phyloP scores from a whole-genome alignment of 2,329 filamentous ascomycete genomes.

The Talaromyces sp. region DNA sequence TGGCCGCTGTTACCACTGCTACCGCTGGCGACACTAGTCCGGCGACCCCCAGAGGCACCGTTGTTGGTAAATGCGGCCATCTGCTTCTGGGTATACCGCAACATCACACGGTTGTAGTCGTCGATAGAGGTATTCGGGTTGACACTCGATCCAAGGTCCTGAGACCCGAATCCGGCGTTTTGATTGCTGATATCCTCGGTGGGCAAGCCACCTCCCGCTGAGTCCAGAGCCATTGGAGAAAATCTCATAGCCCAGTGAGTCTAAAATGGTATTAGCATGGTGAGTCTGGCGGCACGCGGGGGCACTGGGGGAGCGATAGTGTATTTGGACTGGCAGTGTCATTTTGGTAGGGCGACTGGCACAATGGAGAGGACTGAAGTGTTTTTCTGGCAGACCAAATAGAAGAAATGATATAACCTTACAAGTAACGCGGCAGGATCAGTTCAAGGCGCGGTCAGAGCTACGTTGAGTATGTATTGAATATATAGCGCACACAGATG shows the following conservation, averaged over 20 bases:
- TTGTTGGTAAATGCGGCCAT: constrained; percentile 24
- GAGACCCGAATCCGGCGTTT: neutral
- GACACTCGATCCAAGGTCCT: neutral
- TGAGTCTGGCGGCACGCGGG: neutral
- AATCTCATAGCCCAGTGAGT: constrained; percentile 1
- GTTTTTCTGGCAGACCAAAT: no score
- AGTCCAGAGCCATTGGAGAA: constrained; percentile 1
- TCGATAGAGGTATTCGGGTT: constrained; percentile 21
- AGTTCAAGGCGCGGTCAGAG: neutral
- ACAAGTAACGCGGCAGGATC: neutral
- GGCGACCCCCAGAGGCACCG: constrained; percentile 13
- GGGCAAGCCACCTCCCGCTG: constrained; percentile 3
- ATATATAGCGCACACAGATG: neutral
- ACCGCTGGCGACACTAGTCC: constrained; percentile 4
- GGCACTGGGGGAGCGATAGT: neutral
- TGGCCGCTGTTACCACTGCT: constrained; percentile 25
- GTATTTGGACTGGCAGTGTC: neutral
- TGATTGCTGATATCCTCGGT: neutral
- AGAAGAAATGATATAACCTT: neutral
- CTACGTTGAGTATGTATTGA: neutral
- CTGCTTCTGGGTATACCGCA: constrained; percentile 33
- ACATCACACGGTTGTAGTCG: constrained; percentile 35
- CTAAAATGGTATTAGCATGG: constrained; percentile 2
- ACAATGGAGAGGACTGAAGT: neutral
- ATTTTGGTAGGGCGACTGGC: neutral